Evolutionary conservation across 805 yeast species (phyloP), one percentile per base, ranked within the genome.

Genomic region (Wickerhamomyces ciferrii): DNA sequence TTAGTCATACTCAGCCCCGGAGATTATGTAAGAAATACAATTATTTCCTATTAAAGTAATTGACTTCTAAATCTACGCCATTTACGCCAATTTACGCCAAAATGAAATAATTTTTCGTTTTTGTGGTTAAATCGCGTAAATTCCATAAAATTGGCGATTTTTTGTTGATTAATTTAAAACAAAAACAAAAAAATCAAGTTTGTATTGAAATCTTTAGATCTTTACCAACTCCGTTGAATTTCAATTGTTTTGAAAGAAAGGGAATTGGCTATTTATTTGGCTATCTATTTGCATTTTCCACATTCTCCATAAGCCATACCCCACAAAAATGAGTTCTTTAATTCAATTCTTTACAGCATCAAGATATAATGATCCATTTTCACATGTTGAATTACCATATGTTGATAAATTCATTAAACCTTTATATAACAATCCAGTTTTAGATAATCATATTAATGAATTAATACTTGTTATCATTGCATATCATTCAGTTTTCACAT

Each of bases 381-480:
- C 53, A 1, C 15, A 21, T 5, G 21, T 56, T 21, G 48, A 52
- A 14, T 45, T 66, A 1, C 69, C 69, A 9, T 49, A 51, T 4
- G 60, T 65, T 9, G 67, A 66, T 32, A 54, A 55, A 24, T 56
- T 53, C 43, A 24, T 69, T 37, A 47, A 47, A 17, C 65, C 64
- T 13, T 50, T 54, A 14, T 45, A 48, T 29, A 36, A 45, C 35
- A 60, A 58, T 40, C 45, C 50, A 4, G 52, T 51, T 1, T 44
- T 63, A 36, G 53, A 42, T 42, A 53, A 39, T 42, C 74, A 54
- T 48, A 58, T 67, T 48, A 71, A 67, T 40, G 65, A 62, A 32
- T 53, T 69, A 11, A 43, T 67, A 11, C 53, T 53, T 2, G 57
- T 59, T 10, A 52, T 61, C 6, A 18, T 62, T 4, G 47, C 59